These are phyloP conservation scores for Dujonia santamariae DNA, from an alignment of 1,139 yeast species.

Conservation along the genomic window DNA sequence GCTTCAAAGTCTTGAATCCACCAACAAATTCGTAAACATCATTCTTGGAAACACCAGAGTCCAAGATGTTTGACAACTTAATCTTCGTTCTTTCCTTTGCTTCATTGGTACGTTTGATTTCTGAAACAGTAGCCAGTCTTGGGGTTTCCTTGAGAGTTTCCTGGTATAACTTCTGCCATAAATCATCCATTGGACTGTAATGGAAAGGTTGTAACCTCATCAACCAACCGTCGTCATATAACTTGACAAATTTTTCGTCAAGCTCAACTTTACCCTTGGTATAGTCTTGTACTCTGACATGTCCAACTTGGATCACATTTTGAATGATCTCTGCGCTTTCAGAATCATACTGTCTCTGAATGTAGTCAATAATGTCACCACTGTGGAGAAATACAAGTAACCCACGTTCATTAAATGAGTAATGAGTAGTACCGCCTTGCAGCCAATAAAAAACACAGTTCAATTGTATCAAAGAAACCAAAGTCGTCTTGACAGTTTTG, in stretches of 20 bases:
- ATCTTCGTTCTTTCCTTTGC: slow-evolving; percentile 60
- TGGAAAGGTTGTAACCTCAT: slow-evolving; percentile 34
- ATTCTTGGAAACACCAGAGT: slow-evolving; percentile 25
- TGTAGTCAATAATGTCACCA: slow-evolving; percentile 67
- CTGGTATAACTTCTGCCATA: slow-evolving; percentile 55
- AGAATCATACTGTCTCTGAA: slow-evolving; percentile 41
- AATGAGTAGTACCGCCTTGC: slow-evolving; percentile 40
- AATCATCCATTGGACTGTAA: slow-evolving; percentile 48
- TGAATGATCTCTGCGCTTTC: slow-evolving; percentile 68
- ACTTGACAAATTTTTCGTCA: slow-evolving; percentile 36
- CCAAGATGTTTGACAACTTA: slow-evolving; percentile 37
- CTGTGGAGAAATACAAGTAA: slow-evolving; percentile 63
- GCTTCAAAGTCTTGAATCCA: slow-evolving; percentile 43
- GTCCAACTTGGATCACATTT: slow-evolving; percentile 63
- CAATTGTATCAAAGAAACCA: slow-evolving; percentile 66
- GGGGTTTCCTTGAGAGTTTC: slow-evolving; percentile 52
- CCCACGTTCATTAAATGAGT: slow-evolving; percentile 65
- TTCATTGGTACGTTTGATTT: slow-evolving; percentile 60
- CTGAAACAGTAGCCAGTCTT: slow-evolving; percentile 48
- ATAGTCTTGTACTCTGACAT: slow-evolving; percentile 61
- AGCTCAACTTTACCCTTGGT: slow-evolving; percentile 21
- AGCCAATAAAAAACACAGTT: slow-evolving; percentile 57
- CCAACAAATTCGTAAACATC: slow-evolving; percentile 28
- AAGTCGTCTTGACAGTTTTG: slow-evolving; percentile 48
- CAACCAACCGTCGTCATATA: slow-evolving; percentile 61